A percentile compares a stretch with the other conserved stretches of the same genome.
Evolutionary conservation across 2,329 filamentous ascomycete species (phyloP).

Genomic region (Hawksworthiomyces lignivorus): DNA sequence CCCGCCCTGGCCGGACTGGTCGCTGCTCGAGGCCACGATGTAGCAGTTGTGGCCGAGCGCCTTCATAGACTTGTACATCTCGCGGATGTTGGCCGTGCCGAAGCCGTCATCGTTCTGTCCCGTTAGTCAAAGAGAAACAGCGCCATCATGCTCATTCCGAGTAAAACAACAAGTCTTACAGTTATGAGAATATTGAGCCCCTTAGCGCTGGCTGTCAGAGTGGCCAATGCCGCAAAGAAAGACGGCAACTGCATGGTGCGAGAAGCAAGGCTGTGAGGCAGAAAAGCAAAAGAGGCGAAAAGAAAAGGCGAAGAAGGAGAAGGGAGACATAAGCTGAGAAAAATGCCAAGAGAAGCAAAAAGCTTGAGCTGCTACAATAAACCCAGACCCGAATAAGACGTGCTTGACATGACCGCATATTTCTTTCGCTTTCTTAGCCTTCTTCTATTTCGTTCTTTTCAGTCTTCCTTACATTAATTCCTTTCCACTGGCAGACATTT

Average conservation of each 20-base stretch:
- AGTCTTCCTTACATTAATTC: no score
- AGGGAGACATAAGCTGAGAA: no score
- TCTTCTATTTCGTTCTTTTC: no score
- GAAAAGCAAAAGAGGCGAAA: no score
- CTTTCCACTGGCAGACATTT: no score
- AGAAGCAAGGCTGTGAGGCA: neutral
- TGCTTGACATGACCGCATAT: no score
- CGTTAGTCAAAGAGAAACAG: neutral
- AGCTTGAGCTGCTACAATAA: no score
- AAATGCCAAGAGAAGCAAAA: no score
- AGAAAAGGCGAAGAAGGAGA: no score
- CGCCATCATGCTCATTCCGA: no score
- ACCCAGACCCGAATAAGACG: no score
- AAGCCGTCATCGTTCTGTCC: conserved; percentile 31
- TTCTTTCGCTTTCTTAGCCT: no score
- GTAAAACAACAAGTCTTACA: neutral
- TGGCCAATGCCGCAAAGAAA: neutral
- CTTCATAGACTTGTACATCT: conserved; percentile 34
- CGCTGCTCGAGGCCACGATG: conserved; percentile 32
- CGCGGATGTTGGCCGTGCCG: conserved; percentile 31
- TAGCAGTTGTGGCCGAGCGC: conserved; percentile 53
- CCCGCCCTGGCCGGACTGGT: conserved; percentile 38
- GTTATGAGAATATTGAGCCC: conserved; percentile 13
- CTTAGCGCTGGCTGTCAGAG: neutral
- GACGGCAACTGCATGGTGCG: neutral